phyloP scores from a whole-genome alignment of 2,329 filamentous ascomycete genomes.

The Mycogone perniciosa region DNA sequence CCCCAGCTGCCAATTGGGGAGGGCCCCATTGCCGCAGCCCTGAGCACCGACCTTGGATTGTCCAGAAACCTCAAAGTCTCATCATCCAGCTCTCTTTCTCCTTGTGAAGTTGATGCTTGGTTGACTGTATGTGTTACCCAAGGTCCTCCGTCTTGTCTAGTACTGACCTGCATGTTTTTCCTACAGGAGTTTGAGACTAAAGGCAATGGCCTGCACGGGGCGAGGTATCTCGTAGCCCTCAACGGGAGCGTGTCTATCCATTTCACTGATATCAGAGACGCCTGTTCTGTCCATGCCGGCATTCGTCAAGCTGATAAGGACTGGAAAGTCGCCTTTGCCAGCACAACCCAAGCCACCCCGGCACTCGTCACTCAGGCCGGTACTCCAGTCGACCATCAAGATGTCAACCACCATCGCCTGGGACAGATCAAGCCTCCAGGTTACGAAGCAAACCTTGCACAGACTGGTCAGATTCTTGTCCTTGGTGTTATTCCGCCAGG shows the following conservation, averaged over 20 bases:
- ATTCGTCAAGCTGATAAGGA: slow-evolving; percentile 35
- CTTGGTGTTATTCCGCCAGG: slow-evolving; percentile 19
- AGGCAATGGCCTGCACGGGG: slow-evolving; percentile 32
- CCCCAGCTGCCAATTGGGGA: slow-evolving; percentile 17
- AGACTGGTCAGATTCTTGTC: slow-evolving; percentile 25
- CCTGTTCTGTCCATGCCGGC: slow-evolving; percentile 44
- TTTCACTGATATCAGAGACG: slow-evolving; percentile 56
- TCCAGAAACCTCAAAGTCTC: slow-evolving; percentile 41
- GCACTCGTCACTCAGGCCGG: not conserved
- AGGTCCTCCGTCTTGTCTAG: not conserved
- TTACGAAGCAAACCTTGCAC: not conserved
- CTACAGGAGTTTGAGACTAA: slow-evolving; percentile 33
- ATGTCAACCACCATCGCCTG: not conserved
- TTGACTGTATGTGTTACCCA: slow-evolving; percentile 35
- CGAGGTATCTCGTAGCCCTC: slow-evolving; percentile 28
- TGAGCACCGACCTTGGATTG: slow-evolving; percentile 42
- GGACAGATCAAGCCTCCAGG: not conserved
- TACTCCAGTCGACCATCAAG: not conserved
- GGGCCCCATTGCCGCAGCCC: slow-evolving; percentile 25
- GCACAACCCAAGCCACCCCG: not conserved
- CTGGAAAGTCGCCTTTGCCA: slow-evolving; percentile 34
- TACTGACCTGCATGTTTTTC: slow-evolving; percentile 10
- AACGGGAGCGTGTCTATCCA: slow-evolving; percentile 45
- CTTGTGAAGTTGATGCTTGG: slow-evolving; percentile 36
- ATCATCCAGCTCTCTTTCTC: slow-evolving; percentile 24